A percentile compares a stretch with the other conserved stretches of the same genome.
Conservation (phyloP, 208 protist genomes). For the Angomonas ambiguus region DNA sequence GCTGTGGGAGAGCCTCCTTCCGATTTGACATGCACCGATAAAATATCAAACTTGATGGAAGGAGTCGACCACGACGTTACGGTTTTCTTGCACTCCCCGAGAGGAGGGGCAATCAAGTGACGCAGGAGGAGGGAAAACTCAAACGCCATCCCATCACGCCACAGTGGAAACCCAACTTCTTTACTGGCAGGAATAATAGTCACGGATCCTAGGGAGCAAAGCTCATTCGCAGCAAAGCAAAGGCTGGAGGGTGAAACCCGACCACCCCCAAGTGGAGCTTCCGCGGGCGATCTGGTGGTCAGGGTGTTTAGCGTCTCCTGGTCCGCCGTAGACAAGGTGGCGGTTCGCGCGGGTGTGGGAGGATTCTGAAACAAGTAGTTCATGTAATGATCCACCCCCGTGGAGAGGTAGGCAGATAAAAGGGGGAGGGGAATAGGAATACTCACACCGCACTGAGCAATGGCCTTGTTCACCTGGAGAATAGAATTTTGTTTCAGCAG, state of each 20-base stretch:
- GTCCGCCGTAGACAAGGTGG: background rate
- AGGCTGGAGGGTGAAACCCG: background rate
- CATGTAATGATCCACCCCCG: background rate
- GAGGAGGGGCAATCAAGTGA: slow-evolving; percentile 39
- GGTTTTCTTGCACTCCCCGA: slow-evolving; percentile 36
- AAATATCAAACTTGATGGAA: slow-evolving; percentile 25
- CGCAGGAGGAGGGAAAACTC: slow-evolving; percentile 49
- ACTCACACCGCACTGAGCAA: background rate
- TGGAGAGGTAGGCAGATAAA: background rate
- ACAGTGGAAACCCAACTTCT: slow-evolving; percentile 24
- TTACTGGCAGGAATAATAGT: background rate
- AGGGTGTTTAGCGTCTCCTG: background rate
- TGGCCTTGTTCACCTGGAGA: background rate
- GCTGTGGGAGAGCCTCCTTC: background rate
- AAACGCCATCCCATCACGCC: slow-evolving; percentile 42
- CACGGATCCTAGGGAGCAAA: background rate
- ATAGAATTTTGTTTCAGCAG: background rate
- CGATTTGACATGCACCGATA: slow-evolving; percentile 21
- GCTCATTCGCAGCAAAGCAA: background rate
- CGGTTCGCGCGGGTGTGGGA: background rate
- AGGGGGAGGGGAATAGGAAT: background rate
- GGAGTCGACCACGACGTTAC: slow-evolving; percentile 24
- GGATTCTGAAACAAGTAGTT: background rate
- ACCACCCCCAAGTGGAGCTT: background rate
- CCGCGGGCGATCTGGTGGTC: background rate